Evolutionary conservation across 2,329 filamentous ascomycete genomes (phyloP).

Genomic region (Dothistroma pini): DNA sequence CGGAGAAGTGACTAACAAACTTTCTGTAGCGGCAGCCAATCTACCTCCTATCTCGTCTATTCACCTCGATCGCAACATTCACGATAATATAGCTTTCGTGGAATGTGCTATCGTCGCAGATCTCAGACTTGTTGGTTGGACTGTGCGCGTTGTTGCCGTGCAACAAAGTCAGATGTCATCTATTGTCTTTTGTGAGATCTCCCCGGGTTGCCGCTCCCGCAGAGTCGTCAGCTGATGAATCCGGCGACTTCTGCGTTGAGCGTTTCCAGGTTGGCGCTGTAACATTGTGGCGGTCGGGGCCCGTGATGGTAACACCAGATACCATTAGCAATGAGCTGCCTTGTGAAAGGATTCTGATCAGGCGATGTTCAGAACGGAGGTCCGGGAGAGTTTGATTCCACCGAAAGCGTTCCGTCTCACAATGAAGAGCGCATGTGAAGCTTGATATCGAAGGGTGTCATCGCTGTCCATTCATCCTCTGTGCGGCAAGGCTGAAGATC

Average conservation of each 20-base stretch:
- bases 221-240: neutral
- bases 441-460: slow-evolving; percentile 8
- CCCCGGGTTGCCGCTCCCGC: neutral
- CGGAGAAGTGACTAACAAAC: neutral
- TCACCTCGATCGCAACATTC: neutral
- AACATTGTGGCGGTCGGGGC: neutral
- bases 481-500: slow-evolving; percentile 87
- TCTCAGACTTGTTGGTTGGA: neutral
- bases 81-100: neutral
- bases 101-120: neutral
- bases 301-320: neutral
- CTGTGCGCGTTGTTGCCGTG: neutral
- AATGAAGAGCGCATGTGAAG: neutral
- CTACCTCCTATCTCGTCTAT: neutral
- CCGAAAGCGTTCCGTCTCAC: neutral
- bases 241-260: neutral
- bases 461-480: slow-evolving; percentile 62
- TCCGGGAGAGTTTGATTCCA: neutral
- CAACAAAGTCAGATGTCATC: neutral
- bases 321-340: neutral
- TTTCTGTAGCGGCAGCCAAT: neutral
- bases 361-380: neutral
- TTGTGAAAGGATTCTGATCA: neutral
- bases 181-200: neutral
- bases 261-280: neutral